A percentile compares a stretch with the other conserved stretches of the same genome.
phyloP scores from a whole-genome alignment of 192 early-diverging fungal genomes.

The Backusella circina region DNA sequence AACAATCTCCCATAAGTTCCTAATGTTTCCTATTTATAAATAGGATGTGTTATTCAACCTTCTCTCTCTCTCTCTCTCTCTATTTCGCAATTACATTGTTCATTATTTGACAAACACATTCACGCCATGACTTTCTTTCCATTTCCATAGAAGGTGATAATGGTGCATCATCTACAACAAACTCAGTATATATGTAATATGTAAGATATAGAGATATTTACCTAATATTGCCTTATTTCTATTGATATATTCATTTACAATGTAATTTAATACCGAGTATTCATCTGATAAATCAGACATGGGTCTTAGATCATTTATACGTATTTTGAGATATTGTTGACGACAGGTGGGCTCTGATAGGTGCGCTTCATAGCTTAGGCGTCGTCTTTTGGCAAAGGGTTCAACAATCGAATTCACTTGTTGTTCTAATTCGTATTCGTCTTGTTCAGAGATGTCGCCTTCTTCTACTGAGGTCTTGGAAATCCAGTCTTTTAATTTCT shows the following conservation, averaged over 20 bases:
- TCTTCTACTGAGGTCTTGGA: not conserved
- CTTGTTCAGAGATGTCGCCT: not conserved
- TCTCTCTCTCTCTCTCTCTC: no score
- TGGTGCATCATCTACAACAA: not conserved
- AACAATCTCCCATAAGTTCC: not conserved
- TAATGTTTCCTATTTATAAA: not conserved
- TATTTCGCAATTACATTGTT: not conserved
- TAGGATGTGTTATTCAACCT: no score
- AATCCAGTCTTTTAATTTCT: not conserved
- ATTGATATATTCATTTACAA: not conserved
- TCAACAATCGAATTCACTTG: not conserved
- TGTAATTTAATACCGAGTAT: not conserved
- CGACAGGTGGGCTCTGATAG: not conserved
- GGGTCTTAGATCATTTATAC: not conserved
- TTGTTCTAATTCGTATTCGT: not conserved
- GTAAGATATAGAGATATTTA: not conserved
- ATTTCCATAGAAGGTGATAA: not conserved
- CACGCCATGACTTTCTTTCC: not conserved
- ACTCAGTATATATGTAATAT: not conserved
- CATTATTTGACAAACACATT: not conserved
- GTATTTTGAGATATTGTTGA: not conserved
- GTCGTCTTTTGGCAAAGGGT: not conserved
- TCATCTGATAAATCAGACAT: not conserved
- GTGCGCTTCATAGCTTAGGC: not conserved
- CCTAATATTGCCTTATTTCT: not conserved